Conservation (phyloP, 1,139 yeast species). For the Yarrowia galli region DNA sequence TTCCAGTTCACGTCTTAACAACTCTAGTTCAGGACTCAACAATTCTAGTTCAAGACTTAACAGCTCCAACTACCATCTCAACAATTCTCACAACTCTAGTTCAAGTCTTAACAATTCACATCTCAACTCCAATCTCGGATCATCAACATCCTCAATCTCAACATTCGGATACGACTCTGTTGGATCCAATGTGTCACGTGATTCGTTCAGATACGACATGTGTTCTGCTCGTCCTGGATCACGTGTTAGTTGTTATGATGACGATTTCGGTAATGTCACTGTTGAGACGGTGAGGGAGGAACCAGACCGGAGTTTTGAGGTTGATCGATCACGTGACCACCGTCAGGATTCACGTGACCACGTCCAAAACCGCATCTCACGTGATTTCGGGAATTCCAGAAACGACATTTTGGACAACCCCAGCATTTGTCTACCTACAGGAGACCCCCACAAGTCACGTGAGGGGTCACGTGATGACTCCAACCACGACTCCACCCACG, state of each 20-base stretch:
- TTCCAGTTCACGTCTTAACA: background rate
- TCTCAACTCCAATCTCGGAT: background rate
- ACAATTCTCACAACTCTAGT: background rate
- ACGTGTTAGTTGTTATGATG: constrained; percentile 17
- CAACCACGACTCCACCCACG: background rate
- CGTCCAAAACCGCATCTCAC: background rate
- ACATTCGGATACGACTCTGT: constrained; percentile 26
- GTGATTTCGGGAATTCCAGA: background rate
- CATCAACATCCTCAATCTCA: constrained; percentile 16
- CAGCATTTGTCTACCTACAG: background rate
- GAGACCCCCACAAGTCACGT: constrained; percentile 11
- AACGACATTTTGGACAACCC: background rate
- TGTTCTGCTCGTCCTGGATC: constrained; percentile 8
- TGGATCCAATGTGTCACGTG: constrained; percentile 13
- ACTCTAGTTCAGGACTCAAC: background rate
- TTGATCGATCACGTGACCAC: background rate
- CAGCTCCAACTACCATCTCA: background rate
- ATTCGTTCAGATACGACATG: constrained; percentile 20
- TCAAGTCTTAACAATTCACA: background rate
- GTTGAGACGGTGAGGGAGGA: constrained; percentile 10
- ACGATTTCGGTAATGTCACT: constrained; percentile 10
- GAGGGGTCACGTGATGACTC: background rate
- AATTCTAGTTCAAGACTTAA: background rate
- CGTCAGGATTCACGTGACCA: background rate
- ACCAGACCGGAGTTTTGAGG: too few relatives aligned